Evolutionary conservation across 2,329 filamentous ascomycete species (phyloP), one percentile per base, ranked within the genome.

Genomic region (Diplodia seriata): DNA sequence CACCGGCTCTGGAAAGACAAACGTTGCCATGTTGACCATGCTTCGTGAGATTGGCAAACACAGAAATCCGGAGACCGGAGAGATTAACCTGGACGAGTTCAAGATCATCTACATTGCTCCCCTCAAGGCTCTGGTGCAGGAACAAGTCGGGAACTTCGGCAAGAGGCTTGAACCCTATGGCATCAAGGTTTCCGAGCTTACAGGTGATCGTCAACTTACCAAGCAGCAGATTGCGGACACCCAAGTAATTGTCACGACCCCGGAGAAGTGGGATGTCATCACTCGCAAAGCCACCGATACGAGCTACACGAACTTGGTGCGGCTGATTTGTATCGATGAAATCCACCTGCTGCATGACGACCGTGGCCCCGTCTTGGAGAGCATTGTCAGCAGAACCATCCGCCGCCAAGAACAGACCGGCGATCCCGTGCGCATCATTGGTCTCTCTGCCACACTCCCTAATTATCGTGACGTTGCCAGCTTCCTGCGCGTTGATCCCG

Each of bases 181-280:
- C 49, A 93, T 99, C 76, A 90, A 88, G 69, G 95, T 99, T 12
- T 89, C 94, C n/a, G 95, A 99, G 80, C 84, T 99, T 75, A 99
- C 95, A 70, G 95, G 95, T 82, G 95, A 99, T 82, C 92, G 95
- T 65, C 95, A 98, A 81, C 90, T 99, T 76, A 99, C 94, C 23
- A 99, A 99, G 81, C 93, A 97, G 79, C 95, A 99, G 83, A 98
- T 99, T 71, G 89, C 94, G 1, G 95, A 99, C 75, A 99, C 95
- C 0, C 94, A 99, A 78, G 90, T 99, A 73, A 99, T 99, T 73
- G 94, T 99, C 69, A 99, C 95, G 0, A 99, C 95, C 0, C 95
- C 95, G 23, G 95, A 99, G 80, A 99, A 99, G 82, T 99, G 93
- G 91, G 95, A 99, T 80, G 94, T 99, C 72, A 97, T 99, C 73